A percentile compares a stretch with the other conserved stretches of the same genome.
Evolutionary conservation across 2,329 filamentous ascomycete species (phyloP).

Genomic region (Stemphylium lycopersici): DNA sequence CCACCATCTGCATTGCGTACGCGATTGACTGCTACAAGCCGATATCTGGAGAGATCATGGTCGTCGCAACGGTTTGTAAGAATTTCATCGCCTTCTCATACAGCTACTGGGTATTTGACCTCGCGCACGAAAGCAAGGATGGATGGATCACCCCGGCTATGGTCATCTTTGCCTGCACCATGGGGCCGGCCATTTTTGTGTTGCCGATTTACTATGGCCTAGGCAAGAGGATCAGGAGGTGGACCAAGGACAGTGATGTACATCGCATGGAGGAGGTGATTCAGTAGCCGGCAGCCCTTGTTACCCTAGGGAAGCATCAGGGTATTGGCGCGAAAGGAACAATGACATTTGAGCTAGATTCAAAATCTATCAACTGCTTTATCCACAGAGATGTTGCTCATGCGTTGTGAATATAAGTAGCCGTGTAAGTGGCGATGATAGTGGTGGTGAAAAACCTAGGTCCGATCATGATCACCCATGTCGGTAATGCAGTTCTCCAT

Average conservation of each 20-base stretch:
- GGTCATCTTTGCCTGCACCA: slow-evolving; percentile 51
- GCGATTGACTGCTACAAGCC: slow-evolving; percentile 57
- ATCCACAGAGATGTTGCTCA: too few species aligned
- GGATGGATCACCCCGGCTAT: slow-evolving; percentile 53
- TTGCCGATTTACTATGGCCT: slow-evolving; percentile 51
- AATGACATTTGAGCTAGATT: too few species aligned
- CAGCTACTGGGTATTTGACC: slow-evolving; percentile 51
- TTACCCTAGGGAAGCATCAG: too few species aligned
- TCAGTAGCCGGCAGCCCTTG: not conserved
- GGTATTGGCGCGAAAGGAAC: too few species aligned
- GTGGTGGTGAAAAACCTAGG: not conserved
- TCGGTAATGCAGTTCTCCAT: too few species aligned
- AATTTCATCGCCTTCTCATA: slow-evolving; percentile 54
- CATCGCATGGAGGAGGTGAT: slow-evolving; percentile 25
- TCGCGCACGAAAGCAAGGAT: slow-evolving; percentile 40
- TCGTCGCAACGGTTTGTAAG: slow-evolving; percentile 53
- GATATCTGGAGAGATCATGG: slow-evolving; percentile 55
- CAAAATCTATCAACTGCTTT: too few species aligned
- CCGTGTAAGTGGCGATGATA: not conserved
- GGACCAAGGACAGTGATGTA: slow-evolving; percentile 40
- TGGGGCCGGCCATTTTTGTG: slow-evolving; percentile 49
- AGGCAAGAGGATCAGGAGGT: slow-evolving; percentile 51
- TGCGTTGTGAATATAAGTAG: too few species aligned
- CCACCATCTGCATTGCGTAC: slow-evolving; percentile 53
- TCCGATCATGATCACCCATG: not conserved